Base-by-base conservation (phyloP, 306 rosid species). In the Rubus parviflorus region DNA sequence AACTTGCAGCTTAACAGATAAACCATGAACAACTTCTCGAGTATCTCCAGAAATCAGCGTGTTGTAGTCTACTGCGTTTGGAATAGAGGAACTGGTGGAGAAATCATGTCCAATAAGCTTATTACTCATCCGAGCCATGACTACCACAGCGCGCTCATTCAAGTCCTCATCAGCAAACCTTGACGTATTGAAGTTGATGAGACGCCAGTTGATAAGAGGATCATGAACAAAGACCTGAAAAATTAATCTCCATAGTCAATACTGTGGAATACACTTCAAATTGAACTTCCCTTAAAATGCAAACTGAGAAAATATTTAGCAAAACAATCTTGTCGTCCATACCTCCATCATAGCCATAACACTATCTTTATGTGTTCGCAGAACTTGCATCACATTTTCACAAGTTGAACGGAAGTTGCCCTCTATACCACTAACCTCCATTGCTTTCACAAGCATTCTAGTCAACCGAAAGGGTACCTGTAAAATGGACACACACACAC, bases 291-390 rank as follows among this genome's bases (percentile, higher is more conserved):
- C 15, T 19, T 58, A 8, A 15, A 5, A 58, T 30, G 35, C 35
- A 1, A 2, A 30, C 2, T 30, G 35, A 30, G 46, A 58, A 64
- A 15, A 6, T 10, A 67, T 60, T 12, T 61, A 75, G 63, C 53
- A 64, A 60, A 42, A 4, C 5, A 52, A 35, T 69, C 20, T 70
- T n/a, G 79, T 56, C 4, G 30, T 75, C 15, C 30, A 67, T 90
- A 95, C 98, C 98, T 95, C 98, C 98, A 95, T 95, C 98, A 95
- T 95, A 69, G 98, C 98, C 98, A 95, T 95, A 70, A 95, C 97
- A 72, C 98, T 87, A 66, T 92, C 93, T 79, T 81, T 90, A 86
- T 95, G 75, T 45, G 96, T 83, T 83, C 97, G 91, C 70, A 95
- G 86, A 82, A 95, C 98, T 79, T 90, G 94, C 97, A 95, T 90